phyloP scores from a whole-genome alignment of 306 rosid species.

The Prunus mongolica region DNA sequence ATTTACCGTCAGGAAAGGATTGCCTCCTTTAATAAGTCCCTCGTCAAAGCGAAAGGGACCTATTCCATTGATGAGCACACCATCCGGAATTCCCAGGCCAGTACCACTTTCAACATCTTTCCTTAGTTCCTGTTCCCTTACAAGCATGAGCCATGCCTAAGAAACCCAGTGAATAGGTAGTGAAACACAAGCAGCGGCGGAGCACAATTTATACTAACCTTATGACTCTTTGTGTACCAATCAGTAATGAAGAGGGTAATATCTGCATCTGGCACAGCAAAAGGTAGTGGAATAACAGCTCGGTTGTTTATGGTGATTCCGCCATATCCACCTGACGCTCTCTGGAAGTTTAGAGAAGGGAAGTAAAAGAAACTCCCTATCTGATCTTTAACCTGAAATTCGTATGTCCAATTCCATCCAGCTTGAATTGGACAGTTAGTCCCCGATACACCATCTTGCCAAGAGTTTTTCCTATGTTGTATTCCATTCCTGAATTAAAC shows the following conservation, averaged over 20 bases:
- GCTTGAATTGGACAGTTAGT: conserved; percentile 98
- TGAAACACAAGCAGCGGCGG: neutral
- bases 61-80: conserved; percentile 73
- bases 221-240: conserved; percentile 79
- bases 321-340: conserved; percentile 94
- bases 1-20: conserved; percentile 62
- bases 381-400: conserved; percentile 95
- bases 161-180: conserved; percentile 13
- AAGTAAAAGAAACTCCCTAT: conserved; percentile 95
- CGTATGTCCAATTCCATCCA: conserved; percentile 95
- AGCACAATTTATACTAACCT: conserved; percentile 41
- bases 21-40: conserved; percentile 53
- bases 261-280: conserved; percentile 85
- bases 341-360: conserved; percentile 80
- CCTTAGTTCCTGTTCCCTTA: conserved; percentile 59
- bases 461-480: conserved; percentile 81
- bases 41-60: conserved; percentile 76
- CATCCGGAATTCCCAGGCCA: conserved; percentile 73
- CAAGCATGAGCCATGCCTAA: conserved; percentile 23
- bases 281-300: conserved; percentile 70
- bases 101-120: conserved; percentile 60
- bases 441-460: conserved; percentile 96
- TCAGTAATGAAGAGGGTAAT: conserved; percentile 76
- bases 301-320: conserved; percentile 79
- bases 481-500: conserved; percentile 75